Evolutionary conservation across 768 basidiomycete species (phyloP).

Genomic region (Cantharellus anzutake): DNA sequence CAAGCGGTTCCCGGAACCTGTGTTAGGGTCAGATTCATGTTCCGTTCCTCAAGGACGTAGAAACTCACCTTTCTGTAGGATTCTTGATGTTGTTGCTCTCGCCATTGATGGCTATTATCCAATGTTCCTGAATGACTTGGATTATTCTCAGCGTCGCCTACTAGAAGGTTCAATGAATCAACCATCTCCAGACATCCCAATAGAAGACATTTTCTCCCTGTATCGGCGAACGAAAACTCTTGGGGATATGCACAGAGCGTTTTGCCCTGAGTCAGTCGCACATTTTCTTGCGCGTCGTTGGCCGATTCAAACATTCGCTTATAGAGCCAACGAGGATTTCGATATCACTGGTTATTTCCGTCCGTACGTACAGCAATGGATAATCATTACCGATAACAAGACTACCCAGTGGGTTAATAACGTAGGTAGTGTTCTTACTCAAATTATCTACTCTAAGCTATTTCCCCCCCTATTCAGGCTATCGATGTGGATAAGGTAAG

Average conservation of each 20-base stretch:
- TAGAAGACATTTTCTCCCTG: conserved; percentile 76
- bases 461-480: conserved; percentile 28
- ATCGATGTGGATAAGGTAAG: conserved; percentile 65
- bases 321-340: conserved; percentile 27
- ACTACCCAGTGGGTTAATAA: conserved; percentile 89
- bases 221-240: conserved; percentile 64
- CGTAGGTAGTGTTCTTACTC: conserved; percentile 27
- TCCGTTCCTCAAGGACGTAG: neutral
- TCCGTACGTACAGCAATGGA: conserved; percentile 74
- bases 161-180: conserved; percentile 75
- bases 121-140: conserved; percentile 43
- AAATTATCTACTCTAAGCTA: neutral
- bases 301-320: neutral
- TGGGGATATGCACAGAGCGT: conserved; percentile 62
- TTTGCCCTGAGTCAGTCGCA: conserved; percentile 49
- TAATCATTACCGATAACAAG: conserved; percentile 72
- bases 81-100: conserved; percentile 61
- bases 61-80: conserved; percentile 15
- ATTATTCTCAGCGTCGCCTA: conserved; percentile 48
- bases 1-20: conserved; percentile 68
- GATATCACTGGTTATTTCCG: conserved; percentile 67
- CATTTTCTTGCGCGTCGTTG: conserved; percentile 3
- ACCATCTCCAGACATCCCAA: conserved; percentile 70
- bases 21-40: conserved; percentile 43
- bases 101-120: conserved; percentile 52